phyloP scores from a whole-genome alignment of 2,329 filamentous ascomycete species.

The Penicillium sp. region DNA sequence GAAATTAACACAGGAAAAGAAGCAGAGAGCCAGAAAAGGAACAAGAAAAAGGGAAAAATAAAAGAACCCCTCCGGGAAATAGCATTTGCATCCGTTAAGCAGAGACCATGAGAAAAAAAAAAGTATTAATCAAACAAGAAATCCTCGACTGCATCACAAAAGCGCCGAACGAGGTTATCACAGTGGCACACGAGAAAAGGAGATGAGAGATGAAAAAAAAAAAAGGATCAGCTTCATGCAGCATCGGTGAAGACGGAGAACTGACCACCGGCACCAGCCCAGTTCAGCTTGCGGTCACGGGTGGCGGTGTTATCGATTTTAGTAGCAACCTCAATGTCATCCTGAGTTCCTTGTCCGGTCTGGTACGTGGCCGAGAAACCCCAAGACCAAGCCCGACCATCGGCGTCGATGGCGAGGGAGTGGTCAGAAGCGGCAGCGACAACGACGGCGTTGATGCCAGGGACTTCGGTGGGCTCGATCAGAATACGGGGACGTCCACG shows the following conservation, averaged over 20 bases:
- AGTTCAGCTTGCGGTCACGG: constrained; percentile 71
- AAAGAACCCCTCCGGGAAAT: neutral
- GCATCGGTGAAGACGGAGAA: constrained; percentile 55
- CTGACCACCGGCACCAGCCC: constrained; percentile 86
- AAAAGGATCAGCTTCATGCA: constrained; percentile 9
- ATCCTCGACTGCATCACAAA: neutral
- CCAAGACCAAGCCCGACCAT: constrained; percentile 76
- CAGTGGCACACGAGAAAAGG: neutral
- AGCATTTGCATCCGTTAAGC: neutral
- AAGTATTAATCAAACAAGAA: neutral
- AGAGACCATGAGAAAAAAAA: neutral
- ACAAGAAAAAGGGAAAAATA: neutral
- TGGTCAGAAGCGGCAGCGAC: constrained; percentile 72
- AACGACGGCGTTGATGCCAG: constrained; percentile 60
- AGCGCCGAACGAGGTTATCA: neutral
- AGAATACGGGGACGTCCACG: constrained; percentile 71
- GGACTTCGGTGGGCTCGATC: constrained; percentile 64
- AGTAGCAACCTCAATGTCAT: constrained; percentile 77
- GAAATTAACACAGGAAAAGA: no score
- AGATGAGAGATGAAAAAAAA: neutral
- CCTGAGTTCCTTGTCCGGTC: constrained; percentile 75
- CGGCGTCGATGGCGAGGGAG: constrained; percentile 68
- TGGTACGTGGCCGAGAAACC: constrained; percentile 81
- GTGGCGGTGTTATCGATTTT: constrained; percentile 84
- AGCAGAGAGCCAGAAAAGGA: neutral